Conservation (phyloP, 805 yeast species). For the Ogataea polymorpha region DNA sequence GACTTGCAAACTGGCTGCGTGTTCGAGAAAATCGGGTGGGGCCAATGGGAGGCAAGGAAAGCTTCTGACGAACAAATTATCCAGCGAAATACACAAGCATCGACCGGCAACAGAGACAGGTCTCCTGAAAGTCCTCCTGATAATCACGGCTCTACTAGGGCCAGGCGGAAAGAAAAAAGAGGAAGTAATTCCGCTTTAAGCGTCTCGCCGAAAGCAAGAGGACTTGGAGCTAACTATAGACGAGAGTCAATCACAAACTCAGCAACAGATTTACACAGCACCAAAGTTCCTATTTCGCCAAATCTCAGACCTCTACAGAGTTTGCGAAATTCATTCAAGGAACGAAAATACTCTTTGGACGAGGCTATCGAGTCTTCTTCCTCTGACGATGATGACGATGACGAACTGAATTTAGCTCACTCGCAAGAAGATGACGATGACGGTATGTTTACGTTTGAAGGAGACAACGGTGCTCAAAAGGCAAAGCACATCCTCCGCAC, state of each 20-base stretch:
- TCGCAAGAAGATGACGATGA: conserved; percentile 39
- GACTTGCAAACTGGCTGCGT: conserved; percentile 58
- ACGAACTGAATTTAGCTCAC: conserved; percentile 34
- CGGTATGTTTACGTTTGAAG: conserved; percentile 27
- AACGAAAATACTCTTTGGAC: conserved; percentile 33
- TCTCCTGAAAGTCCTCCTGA: conserved; percentile 20
- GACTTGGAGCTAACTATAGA: conserved; percentile 26
- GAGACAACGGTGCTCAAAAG: conserved; percentile 14
- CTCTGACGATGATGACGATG: conserved; percentile 39
- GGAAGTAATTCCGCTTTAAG: conserved; percentile 14
- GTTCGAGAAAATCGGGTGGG: conserved; percentile 97
- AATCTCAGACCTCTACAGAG: conserved; percentile 28
- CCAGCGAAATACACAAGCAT: conserved; percentile 20
- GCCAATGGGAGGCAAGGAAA: conserved; percentile 85
- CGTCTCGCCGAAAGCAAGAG: conserved; percentile 20
- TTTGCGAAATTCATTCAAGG: conserved; percentile 29
- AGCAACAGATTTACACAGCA: conserved; percentile 42
- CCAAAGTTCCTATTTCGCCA: conserved; percentile 44
- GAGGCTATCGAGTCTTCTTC: conserved; percentile 40
- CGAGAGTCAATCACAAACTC: conserved; percentile 53
- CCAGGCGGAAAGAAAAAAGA: conserved; percentile 14
- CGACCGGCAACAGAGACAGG: conserved; percentile 12
- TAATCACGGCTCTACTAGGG: conserved; percentile 1
- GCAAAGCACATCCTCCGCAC: conserved; percentile 17
- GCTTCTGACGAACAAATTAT: conserved; percentile 30